Base-by-base conservation (phyloP, 371 early-diverging fungal species). In the Furculomyces boomerangus region DNA sequence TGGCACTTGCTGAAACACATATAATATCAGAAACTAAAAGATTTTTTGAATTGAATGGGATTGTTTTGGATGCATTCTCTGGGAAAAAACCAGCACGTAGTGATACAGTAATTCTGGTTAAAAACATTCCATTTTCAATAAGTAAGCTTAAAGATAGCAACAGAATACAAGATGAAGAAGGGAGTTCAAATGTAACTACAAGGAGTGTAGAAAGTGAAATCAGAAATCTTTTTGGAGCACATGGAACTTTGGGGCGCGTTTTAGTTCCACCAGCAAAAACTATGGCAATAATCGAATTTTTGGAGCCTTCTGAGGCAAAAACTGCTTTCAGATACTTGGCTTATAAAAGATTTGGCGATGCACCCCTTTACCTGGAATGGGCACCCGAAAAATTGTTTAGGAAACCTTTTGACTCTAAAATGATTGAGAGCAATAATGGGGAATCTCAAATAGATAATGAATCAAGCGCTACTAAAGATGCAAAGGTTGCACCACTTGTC, bases 1-100 rank as follows among this genome's bases (percentile, higher is more conserved):
- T 94, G 49, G 95, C 97, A 0, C 74, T 94, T 37, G 97, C 97
- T 18, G 97, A 97, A 70, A 95, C 97, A 0, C 85, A 93, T 58
- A 80, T 97, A 48, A 80, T 95, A 50, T 77, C 75, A 64, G 93
- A 94, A 62, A 94, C 94, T 18, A 93, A 93, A 64, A 68, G 78
- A 45, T 95, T 79, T 59, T 77, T 96, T 58, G 85, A 87, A 61
- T 75, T 83, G 57, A 80, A 89, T 48, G 93, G 93, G 22, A 80
- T 95, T 51, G 63, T 70, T 14, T 67, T 93, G 29, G 80, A 83
- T 50, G 68, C 81, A 0, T 92, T 91, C 68, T 77, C 67, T 49
- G 16, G 24, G 2, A 41, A 32, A 37, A 70, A 72, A 51, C 81
- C 82, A 60, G 77, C 80, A 35, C 77, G 92, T 41, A 86, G 88